phyloP scores from a whole-genome alignment of 305 asterid species.

The Fraxinus latifolia region DNA sequence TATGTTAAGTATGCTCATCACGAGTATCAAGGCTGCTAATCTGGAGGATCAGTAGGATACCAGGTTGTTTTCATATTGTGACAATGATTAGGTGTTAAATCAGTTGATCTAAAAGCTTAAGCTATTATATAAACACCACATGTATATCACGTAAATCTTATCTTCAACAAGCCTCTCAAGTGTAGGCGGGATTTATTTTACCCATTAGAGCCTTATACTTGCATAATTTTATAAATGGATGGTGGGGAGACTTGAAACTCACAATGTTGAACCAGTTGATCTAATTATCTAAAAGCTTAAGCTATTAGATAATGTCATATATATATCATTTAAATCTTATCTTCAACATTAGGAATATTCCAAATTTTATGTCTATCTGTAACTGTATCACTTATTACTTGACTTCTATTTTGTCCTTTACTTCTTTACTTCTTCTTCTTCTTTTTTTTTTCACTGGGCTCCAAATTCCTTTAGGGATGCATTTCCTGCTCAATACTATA shows the following conservation, averaged over 20 bases:
- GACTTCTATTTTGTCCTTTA: constrained; percentile 10
- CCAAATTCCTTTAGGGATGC: constrained; percentile 52
- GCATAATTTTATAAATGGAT: background rate
- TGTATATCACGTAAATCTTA: background rate
- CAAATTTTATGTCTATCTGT: constrained; percentile 11
- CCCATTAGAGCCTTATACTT: background rate
- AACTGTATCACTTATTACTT: constrained; percentile 1
- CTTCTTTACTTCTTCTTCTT: background rate
- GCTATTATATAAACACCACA: background rate
- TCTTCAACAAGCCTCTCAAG: background rate
- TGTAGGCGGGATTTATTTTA: background rate
- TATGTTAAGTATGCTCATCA: background rate
- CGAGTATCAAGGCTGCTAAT: background rate
- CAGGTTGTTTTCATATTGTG: background rate
- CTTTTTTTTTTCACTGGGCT: constrained; percentile 10
- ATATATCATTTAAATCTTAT: background rate
- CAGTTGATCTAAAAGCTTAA: background rate
- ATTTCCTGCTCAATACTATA: constrained; percentile 49
- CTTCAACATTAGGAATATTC: background rate
- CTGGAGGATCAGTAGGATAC: background rate
- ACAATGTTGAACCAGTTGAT: background rate
- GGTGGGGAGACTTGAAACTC: background rate
- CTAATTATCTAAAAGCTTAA: background rate
- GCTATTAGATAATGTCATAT: background rate
- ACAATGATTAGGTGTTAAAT: background rate